Evolutionary conservation across 352 stramenopile species (phyloP), one percentile per base, ranked within the genome.

Genomic region (Achlya hypogyna): DNA sequence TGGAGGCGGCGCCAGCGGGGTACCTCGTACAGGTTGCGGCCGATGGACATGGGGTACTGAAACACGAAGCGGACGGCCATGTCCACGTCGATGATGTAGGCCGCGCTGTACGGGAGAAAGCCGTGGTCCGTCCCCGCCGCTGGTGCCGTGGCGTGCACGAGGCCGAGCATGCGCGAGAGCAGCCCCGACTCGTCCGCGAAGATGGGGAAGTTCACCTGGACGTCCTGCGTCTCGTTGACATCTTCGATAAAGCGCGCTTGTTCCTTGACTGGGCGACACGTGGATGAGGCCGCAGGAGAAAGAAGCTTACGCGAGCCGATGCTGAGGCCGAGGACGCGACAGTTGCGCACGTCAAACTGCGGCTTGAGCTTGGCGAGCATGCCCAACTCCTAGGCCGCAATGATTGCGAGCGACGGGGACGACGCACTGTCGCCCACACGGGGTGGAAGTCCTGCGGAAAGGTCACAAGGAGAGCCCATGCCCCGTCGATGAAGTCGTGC

Each of bases 1-100:
- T 56, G 31, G 42, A 56, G 8, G n/a, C 25, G 49, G 25, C 16
- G 2, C 10, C 2, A 56, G 25, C 25, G n/a, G 42, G 28, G 43
- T 67, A 91, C 74, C 58, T 93, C 84, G 69, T 93, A 93, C 31
- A 91, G 75, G 53, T 93, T 93, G 63, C 84, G 82, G 12, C 85
- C 83, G 32, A 92, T 79, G 29, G 70, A 68, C 58, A 85, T 74
- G 1, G 86, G 82, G 53, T 88, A 90, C 53, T 91, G 84, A 9
- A 71, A 74, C 3, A 89, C 54, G 64, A 88, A 78, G 0, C 75
- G 73, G 47, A 91, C 80, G 0, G 76, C 88, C 68, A 89, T 74
- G 68, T 91, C 81, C 12, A 91, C 75, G 66, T 91, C 82, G n/a
- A 91, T 45, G 29, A 91, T 60, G 59, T 87, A 71, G 25, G 78